Evolutionary conservation across 805 yeast genomes (phyloP).

Genomic region (Nadsonia fulvescens): DNA sequence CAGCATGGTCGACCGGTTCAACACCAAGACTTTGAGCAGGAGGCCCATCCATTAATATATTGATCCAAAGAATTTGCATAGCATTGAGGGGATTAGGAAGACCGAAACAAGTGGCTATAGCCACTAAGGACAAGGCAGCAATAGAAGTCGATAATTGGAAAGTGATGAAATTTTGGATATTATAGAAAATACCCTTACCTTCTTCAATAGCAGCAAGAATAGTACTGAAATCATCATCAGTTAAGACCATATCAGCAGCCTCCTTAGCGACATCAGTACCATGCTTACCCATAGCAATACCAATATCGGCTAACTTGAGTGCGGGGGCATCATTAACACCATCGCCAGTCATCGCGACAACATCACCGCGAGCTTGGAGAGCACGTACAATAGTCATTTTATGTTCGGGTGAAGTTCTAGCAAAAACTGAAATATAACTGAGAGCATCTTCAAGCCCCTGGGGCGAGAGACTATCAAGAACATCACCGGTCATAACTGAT

Average conservation of each 20-base stretch:
- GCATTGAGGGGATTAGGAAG: slow-evolving; percentile 91
- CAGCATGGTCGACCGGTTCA: slow-evolving; percentile 91
- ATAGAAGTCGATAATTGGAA: slow-evolving; percentile 92
- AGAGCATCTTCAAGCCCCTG: slow-evolving; percentile 59
- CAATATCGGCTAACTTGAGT: slow-evolving; percentile 42
- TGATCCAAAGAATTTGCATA: slow-evolving; percentile 96
- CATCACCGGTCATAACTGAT: slow-evolving; percentile 73
- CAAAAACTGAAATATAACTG: slow-evolving; percentile 72
- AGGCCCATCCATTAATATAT: slow-evolving; percentile 96
- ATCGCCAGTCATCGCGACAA: slow-evolving; percentile 49
- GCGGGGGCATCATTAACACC: slow-evolving; percentile 54
- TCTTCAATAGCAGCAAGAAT: slow-evolving; percentile 87
- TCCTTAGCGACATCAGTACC: slow-evolving; percentile 98
- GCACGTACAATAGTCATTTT: slow-evolving; percentile 82
- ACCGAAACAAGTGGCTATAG: slow-evolving; percentile 69
- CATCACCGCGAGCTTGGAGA: slow-evolving; percentile 31
- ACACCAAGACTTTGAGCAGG: slow-evolving; percentile 97
- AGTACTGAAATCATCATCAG: slow-evolving; percentile 93
- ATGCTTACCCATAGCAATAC: slow-evolving; percentile 58
- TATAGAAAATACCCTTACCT: slow-evolving; percentile 92
- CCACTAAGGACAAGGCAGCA: slow-evolving; percentile 82
- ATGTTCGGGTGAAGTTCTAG: slow-evolving; percentile 91
- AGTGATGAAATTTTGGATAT: slow-evolving; percentile 85
- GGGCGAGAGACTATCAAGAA: slow-evolving; percentile 55
- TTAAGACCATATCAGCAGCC: slow-evolving; percentile 93